These are phyloP conservation scores for Fusarium buxicola DNA, from an alignment of 2,329 filamentous ascomycete species.

Conservation along the genomic window DNA sequence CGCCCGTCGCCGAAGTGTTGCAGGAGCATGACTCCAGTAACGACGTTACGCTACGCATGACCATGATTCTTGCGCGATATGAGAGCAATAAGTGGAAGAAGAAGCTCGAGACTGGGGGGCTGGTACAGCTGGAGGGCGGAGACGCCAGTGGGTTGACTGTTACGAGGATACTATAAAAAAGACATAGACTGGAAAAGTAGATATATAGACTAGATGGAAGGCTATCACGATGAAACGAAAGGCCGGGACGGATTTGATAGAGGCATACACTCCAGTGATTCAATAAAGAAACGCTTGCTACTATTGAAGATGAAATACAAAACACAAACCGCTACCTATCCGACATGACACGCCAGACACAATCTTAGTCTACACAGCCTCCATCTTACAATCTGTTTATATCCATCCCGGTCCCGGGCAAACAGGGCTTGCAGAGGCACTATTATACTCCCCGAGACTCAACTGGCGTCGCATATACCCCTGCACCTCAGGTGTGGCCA, in stretches of 20 bases:
- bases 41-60: conserved; percentile 74
- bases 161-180: conserved; percentile 59
- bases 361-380: conserved; percentile 7
- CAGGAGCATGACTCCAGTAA: conserved; percentile 67
- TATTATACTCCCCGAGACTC: conserved; percentile 37
- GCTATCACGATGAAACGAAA: conserved; percentile 37
- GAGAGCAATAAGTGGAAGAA: conserved; percentile 84
- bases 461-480: conserved; percentile 31
- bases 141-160: conserved; percentile 64
- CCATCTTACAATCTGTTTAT: conserved; percentile 5
- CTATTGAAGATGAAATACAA: conserved; percentile 29
- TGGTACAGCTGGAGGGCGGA: conserved; percentile 61
- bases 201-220: conserved; percentile 23
- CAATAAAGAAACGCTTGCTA: conserved; percentile 25
- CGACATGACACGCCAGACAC: conserved; percentile 21
- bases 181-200: conserved; percentile 12
- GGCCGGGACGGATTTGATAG: conserved; percentile 23
- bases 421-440: conserved; percentile 34
- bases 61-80: conserved; percentile 77
- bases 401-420: conserved; percentile 44
- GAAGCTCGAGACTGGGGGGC: conserved; percentile 70
- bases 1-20: conserved; percentile 59
- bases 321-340: conserved; percentile 29
- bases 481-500: conserved; percentile 21
- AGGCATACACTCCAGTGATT: conserved; percentile 34